Base-by-base conservation (phyloP, 768 basidiomycete species). In the Rhodotorula taiwanensis region DNA sequence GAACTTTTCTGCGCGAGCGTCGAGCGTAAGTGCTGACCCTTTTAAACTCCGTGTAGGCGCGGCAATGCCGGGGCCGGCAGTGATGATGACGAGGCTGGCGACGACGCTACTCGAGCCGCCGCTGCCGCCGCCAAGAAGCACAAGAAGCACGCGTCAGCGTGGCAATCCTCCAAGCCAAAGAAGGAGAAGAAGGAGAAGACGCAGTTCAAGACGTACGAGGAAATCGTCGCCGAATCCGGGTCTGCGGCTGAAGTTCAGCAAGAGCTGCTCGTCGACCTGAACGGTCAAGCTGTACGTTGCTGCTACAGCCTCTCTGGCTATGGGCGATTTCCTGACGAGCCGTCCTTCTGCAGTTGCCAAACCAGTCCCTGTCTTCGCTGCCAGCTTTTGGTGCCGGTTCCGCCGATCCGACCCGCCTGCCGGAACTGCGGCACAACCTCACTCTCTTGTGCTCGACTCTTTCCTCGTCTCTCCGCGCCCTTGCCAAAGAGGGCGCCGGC, bases 401-500 rank as follows among this genome's bases (percentile, higher is more conserved):
- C 0, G 83, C 84, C 20, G 94, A 99, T 70, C 81, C 86, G 10
- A 89, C 85, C 52, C 86, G 89, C 58, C 85, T 98, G 66, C 95
- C 95, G 0, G 95, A 99, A 79, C 83, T 99, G n/a, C 83, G 94
- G 30, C 93, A 99, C 75, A 99, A 98, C 75, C 77, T 99, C 31
- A 84, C 87, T 7, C 82, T 97, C 47, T 89, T 99, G 39, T 81
- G 83, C 3, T 88, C 91, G 51, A 80, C 84, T 3, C 86, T 90
- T 71, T 88, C 88, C 70, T 83, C 80, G 23, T 88, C 94, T 63
- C 81, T 99, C 18, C 87, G 90, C 58, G 87, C 88, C 9, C 82
- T 98, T 28, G 91, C 91, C 0, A 83, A 86, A 21, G 95, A 99
- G 78, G 95, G 89, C 4, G 87, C 86, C 69, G 81, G 84, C 5